Conservation (phyloP, 2,329 filamentous ascomycete species). For the Ceratocystis albifundus region DNA sequence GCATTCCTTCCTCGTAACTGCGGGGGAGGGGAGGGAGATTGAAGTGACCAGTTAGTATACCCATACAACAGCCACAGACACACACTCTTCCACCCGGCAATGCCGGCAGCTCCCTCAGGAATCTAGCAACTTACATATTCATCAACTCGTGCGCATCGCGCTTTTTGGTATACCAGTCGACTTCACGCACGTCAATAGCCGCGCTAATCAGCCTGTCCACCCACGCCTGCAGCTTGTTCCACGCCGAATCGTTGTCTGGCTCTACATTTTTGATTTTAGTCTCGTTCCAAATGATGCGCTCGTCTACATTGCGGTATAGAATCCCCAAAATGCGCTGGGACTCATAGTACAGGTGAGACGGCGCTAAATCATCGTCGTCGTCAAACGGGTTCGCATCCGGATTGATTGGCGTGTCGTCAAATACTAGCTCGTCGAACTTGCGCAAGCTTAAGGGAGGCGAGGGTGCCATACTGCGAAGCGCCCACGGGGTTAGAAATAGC, state of each 20-base stretch:
- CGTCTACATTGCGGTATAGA: constrained; percentile 62
- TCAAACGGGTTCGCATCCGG: constrained; percentile 25
- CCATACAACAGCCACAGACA: not conserved
- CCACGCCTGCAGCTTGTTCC: constrained; percentile 33
- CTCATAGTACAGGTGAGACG: constrained; percentile 48
- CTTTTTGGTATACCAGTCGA: constrained; percentile 31
- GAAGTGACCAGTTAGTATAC: not conserved
- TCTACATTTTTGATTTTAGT: constrained; percentile 33
- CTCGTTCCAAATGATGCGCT: constrained; percentile 50
- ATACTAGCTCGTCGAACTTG: constrained; percentile 35
- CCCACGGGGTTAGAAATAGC: not conserved
- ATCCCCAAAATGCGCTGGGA: constrained; percentile 58
- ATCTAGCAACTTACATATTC: constrained; percentile 33
- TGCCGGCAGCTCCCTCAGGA: too few relatives aligned
- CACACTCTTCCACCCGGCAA: not conserved
- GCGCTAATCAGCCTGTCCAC: constrained; percentile 25
- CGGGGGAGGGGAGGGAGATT: too few relatives aligned
- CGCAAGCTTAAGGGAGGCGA: constrained; percentile 37
- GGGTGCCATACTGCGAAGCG: constrained; percentile 34
- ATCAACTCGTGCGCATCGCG: constrained; percentile 37
- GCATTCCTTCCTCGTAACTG: constrained; percentile 25
- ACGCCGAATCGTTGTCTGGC: constrained; percentile 32
- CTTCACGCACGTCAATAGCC: constrained; percentile 23
- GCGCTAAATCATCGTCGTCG: constrained; percentile 34
- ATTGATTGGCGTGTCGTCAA: constrained; percentile 29